These are phyloP conservation scores for Ophiostoma fasciatum DNA, from an alignment of 2,329 filamentous ascomycete species.

Conservation along the genomic window DNA sequence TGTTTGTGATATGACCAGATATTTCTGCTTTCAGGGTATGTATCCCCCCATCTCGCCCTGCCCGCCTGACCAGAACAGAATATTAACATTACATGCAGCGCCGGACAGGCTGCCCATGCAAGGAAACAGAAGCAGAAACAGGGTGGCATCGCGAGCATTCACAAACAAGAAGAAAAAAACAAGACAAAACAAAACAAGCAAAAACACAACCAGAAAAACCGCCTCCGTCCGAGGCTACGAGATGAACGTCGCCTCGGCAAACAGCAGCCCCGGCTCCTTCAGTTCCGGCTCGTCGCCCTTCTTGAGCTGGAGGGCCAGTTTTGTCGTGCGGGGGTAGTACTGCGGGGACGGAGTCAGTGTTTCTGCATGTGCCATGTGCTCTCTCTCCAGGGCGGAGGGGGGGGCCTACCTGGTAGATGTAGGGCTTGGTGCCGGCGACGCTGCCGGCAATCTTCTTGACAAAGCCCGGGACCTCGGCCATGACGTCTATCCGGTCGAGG, in stretches of 20 bases:
- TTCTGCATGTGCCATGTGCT: too few relatives aligned
- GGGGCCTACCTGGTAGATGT: conserved; percentile 76
- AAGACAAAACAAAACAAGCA: not conserved
- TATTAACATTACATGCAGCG: conserved; percentile 2
- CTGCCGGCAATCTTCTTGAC: conserved; percentile 86
- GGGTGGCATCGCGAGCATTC: too few relatives aligned
- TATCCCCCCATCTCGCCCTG: not conserved
- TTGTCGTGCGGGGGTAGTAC: conserved; percentile 53
- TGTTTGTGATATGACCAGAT: not conserved
- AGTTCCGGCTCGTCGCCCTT: conserved; percentile 62
- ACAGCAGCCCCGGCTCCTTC: conserved; percentile 63
- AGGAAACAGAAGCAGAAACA: too few relatives aligned
- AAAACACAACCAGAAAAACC: not conserved
- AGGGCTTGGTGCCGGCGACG: conserved; percentile 84
- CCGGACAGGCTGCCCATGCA: not conserved
- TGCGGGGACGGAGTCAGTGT: conserved; percentile 23
- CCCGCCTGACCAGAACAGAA: not conserved
- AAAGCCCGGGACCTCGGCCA: conserved; percentile 91
- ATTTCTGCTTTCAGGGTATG: not conserved
- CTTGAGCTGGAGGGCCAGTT: conserved; percentile 65
- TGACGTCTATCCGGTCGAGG: conserved; percentile 78
- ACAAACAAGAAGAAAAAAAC: not conserved
- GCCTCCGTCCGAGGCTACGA: conserved; percentile 29
- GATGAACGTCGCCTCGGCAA: conserved; percentile 94
- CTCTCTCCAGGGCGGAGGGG: not conserved